Base-by-base conservation (phyloP, 495 filamentous ascomycete species). In the Lasiosphaeris hirsuta region DNA sequence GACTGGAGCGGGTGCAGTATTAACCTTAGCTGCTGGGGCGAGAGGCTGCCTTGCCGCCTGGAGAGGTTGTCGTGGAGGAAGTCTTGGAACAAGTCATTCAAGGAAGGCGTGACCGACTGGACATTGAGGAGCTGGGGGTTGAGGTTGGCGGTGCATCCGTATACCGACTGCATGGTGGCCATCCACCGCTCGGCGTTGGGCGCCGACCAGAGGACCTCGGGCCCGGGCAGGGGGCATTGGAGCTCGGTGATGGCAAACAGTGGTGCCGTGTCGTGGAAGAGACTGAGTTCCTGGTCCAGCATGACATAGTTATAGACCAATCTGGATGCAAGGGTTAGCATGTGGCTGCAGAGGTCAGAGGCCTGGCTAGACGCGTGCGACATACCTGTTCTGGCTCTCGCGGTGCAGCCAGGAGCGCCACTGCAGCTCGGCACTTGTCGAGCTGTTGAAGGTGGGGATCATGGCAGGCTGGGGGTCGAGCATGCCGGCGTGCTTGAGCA, bases 251-350 rank as follows among this genome's bases (percentile, higher is more conserved):
- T 78, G 9, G 80, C 75, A 47, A 88, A 76, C 19, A 85, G 63
- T 3, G 82, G 80, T 0, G 74, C 74, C 7, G 75, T 76, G 58
- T 88, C 84, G 60, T 86, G 76, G 65, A 86, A 87, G 11, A 87
- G 70, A 50, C 80, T 79, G 19, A 86, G 72, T 58, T 87, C 84
- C 63, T 85, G 83, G 62, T 87, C 84, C 10, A 86, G 76, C 80
- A 86, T 83, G 19, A 84, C 80, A 75, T 83, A 86, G 38, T 82
- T 85, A 64, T 88, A 86, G 0, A 82, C 79, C 18, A 86, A 66
- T 59, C 82, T 85, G 54, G 23, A 44, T 38, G 33, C n/a, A 23
- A 60, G 38, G 62, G 59, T 63, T n/a, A 18, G 39, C 23, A 8
- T 7, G 45, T 7, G n/a, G n/a, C n/a, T 33, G 36, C 23, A 10